phyloP scores from a whole-genome alignment of 768 basidiomycete genomes.

The Porpolomopsis calyptriformis region DNA sequence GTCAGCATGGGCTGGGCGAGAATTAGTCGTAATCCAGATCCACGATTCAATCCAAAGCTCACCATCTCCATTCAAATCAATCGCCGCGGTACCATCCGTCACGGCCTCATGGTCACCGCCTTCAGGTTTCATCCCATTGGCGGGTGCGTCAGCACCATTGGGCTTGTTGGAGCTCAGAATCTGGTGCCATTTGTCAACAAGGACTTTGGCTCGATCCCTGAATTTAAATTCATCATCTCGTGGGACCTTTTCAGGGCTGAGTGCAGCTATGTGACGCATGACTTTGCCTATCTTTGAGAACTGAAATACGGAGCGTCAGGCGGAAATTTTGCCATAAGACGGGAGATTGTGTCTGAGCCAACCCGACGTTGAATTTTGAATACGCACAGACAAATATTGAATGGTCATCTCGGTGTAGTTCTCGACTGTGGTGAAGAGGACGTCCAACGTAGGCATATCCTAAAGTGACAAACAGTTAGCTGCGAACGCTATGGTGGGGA shows the following conservation, averaged over 20 bases:
- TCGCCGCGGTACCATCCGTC: slow-evolving; percentile 19
- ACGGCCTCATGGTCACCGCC: slow-evolving; percentile 15
- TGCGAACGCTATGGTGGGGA: not conserved
- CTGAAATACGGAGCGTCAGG: slow-evolving; percentile 23
- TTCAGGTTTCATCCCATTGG: slow-evolving; percentile 10
- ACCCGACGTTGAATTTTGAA: too few relatives aligned
- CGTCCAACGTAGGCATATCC: slow-evolving; percentile 70
- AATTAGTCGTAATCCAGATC: too few relatives aligned
- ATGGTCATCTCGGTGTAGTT: slow-evolving; percentile 68
- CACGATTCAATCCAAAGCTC: not conserved
- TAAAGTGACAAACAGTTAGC: slow-evolving; percentile 19
- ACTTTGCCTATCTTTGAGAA: slow-evolving; percentile 81
- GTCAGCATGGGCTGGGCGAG: too few relatives aligned
- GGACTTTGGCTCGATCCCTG: slow-evolving; percentile 53
- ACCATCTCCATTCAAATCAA: slow-evolving; percentile 26
- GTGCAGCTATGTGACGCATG: slow-evolving; percentile 73
- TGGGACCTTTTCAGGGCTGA: slow-evolving; percentile 46
- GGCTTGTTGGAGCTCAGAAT: slow-evolving; percentile 34
- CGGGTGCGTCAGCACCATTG: slow-evolving; percentile 12
- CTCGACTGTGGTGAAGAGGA: slow-evolving; percentile 68
- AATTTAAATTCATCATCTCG: slow-evolving; percentile 56
- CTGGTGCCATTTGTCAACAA: slow-evolving; percentile 63
- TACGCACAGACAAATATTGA: slow-evolving; percentile 47
- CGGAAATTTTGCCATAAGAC: slow-evolving; percentile 5
- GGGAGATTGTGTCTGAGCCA: not conserved